Percentiles rank a stretch among this genome's conserved stretches.
Conservation (phyloP, 1,284 basidiomycete genomes). For the Sanghuangporus sanghuang region DNA sequence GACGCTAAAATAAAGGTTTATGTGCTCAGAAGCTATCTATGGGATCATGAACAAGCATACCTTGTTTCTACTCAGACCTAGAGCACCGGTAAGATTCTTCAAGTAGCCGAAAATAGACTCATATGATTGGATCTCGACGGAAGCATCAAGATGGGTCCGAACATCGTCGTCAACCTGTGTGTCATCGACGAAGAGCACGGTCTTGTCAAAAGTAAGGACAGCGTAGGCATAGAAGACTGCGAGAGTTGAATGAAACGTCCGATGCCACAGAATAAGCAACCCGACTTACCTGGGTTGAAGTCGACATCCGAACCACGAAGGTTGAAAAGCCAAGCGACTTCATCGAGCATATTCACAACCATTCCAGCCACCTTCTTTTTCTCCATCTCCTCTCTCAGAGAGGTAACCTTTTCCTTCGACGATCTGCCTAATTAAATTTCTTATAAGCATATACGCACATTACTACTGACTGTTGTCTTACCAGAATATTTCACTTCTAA, state of each 20-base stretch:
- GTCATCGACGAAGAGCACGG: slow-evolving; percentile 72
- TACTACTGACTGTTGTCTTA: slow-evolving; percentile 17
- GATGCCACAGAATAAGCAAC: neutral
- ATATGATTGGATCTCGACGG: slow-evolving; percentile 72
- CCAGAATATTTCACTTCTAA: slow-evolving; percentile 70
- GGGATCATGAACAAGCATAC: slow-evolving; percentile 26
- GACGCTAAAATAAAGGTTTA: slow-evolving; percentile 34
- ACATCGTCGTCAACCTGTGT: slow-evolving; percentile 58
- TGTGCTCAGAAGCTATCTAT: neutral
- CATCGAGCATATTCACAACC: slow-evolving; percentile 81
- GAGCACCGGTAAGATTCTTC: slow-evolving; percentile 42
- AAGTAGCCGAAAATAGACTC: slow-evolving; percentile 60
- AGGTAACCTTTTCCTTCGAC: slow-evolving; percentile 61
- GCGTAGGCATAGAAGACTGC: slow-evolving; percentile 95
- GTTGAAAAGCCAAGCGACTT: slow-evolving; percentile 94
- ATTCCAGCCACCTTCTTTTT: slow-evolving; percentile 65
- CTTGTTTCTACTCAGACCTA: slow-evolving; percentile 40
- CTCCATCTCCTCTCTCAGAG: slow-evolving; percentile 57
- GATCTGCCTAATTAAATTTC: slow-evolving; percentile 45
- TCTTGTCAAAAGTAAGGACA: slow-evolving; percentile 64
- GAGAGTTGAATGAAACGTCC: neutral
- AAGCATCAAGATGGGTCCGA: slow-evolving; percentile 50
- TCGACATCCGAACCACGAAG: slow-evolving; percentile 90
- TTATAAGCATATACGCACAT: neutral
- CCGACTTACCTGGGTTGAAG: slow-evolving; percentile 70